Evolutionary conservation across 257 asterid species (phyloP).

Genomic region (Solanum chaucha): DNA sequence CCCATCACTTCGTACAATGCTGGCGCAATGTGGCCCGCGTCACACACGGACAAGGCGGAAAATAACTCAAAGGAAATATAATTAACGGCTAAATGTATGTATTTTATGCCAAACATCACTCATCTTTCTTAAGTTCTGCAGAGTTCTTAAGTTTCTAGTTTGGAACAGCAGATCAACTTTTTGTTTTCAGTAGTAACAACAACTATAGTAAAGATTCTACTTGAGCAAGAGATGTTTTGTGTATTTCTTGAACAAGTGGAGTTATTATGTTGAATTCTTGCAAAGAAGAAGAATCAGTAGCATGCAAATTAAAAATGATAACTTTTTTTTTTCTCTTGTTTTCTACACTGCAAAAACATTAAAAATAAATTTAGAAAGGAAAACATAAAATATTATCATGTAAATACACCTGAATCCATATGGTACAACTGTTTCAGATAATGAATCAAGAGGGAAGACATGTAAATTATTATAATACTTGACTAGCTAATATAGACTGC

Average conservation of each 20-base stretch:
- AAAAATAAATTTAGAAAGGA: background rate
- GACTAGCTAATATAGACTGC: too few relatives aligned
- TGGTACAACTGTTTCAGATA: background rate
- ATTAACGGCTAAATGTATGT: background rate
- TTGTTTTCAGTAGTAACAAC: background rate
- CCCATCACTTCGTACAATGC: too few relatives aligned
- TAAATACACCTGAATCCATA: background rate
- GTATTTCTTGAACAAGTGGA: background rate
- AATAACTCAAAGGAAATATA: too few relatives aligned
- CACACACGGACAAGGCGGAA: background rate
- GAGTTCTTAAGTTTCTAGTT: background rate
- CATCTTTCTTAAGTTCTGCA: background rate
- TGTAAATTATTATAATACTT: background rate
- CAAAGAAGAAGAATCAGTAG: background rate
- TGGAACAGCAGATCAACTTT: background rate
- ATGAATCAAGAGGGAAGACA: background rate
- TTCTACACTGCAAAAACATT: background rate
- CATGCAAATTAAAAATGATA: background rate
- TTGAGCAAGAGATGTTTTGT: background rate
- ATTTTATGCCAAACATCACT: background rate
- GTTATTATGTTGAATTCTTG: background rate
- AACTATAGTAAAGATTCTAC: background rate
- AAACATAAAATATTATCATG: background rate
- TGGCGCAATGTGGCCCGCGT: background rate
- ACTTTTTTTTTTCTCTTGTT: background rate